Evolutionary conservation across 192 early-diverging fungal species (phyloP).

Genomic region (Coemansia furcata): DNA sequence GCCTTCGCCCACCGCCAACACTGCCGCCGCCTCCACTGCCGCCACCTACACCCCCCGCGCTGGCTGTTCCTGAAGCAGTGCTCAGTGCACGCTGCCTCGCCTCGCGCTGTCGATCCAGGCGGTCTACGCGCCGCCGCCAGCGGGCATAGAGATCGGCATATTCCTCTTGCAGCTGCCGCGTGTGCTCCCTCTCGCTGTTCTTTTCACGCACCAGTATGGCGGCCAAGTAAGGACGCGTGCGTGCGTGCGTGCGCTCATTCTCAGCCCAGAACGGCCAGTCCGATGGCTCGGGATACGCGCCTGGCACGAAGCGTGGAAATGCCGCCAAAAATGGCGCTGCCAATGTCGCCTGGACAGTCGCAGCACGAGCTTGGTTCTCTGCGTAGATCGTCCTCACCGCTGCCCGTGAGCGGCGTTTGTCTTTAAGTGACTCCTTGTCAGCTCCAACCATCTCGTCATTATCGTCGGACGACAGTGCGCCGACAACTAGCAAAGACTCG

Average conservation of each 20-base stretch:
- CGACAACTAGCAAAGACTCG: neutral
- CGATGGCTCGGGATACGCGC: slow-evolving; percentile 21
- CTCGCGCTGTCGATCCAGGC: slow-evolving; percentile 47
- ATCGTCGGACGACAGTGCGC: neutral
- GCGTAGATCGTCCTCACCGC: slow-evolving; percentile 22
- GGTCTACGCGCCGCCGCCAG: slow-evolving; percentile 47
- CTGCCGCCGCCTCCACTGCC: slow-evolving; percentile 2
- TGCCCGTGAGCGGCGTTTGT: slow-evolving; percentile 10
- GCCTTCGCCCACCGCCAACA: slow-evolving; percentile 13
- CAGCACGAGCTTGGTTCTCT: slow-evolving; percentile 40
- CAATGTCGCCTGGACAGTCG: slow-evolving; percentile 17
- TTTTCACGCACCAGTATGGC: slow-evolving; percentile 23
- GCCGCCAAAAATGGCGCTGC: slow-evolving; percentile 30
- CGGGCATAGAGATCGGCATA: slow-evolving; percentile 40
- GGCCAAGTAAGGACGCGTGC: slow-evolving; percentile 23
- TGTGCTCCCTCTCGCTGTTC: slow-evolving; percentile 13
- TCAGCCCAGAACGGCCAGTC: slow-evolving; percentile 52
- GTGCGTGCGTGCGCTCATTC: slow-evolving; percentile 22
- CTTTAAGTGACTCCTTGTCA: neutral
- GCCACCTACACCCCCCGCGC: neutral
- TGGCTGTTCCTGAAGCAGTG: neutral
- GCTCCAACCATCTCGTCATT: neutral
- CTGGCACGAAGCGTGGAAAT: slow-evolving; percentile 40
- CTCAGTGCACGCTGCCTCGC: slow-evolving; percentile 21
- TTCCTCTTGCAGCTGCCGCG: slow-evolving; percentile 32